phyloP scores from a whole-genome alignment of 2,329 filamentous ascomycete species.

The Domatiomyces catenatus region DNA sequence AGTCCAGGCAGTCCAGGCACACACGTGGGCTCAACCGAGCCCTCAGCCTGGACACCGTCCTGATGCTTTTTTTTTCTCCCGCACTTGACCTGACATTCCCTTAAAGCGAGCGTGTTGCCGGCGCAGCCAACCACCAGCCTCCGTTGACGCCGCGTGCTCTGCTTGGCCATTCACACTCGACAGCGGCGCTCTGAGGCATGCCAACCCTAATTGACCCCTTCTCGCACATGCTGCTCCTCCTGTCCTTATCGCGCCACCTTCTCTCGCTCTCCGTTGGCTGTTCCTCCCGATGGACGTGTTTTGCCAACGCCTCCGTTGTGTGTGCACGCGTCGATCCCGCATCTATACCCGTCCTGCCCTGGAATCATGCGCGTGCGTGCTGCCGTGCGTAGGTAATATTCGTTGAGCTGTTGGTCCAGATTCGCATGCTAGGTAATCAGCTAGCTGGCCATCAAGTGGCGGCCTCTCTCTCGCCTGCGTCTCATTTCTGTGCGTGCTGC shows the following conservation, averaged over 20 bases:
- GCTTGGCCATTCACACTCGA: background rate
- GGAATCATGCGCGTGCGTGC: too few species aligned
- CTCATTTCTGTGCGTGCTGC: too few species aligned
- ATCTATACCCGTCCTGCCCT: background rate
- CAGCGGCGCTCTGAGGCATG: background rate
- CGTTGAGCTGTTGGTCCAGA: background rate
- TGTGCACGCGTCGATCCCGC: background rate
- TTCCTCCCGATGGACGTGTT: too few species aligned
- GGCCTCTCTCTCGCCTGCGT: too few species aligned
- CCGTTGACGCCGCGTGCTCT: background rate
- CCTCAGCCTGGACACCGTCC: background rate
- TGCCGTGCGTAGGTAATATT: background rate
- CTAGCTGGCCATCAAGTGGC: too few species aligned
- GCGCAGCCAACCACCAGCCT: background rate
- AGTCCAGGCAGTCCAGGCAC: background rate
- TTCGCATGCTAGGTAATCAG: too few species aligned
- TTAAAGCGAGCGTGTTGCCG: background rate
- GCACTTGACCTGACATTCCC: too few species aligned
- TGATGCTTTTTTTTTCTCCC: background rate
- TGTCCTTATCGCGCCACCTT: background rate
- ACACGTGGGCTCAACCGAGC: background rate
- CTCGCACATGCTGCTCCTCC: background rate
- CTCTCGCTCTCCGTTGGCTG: background rate
- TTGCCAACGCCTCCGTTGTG: background rate
- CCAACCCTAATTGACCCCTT: background rate